Base-by-base conservation (phyloP, 2,329 filamentous ascomycete genomes). In the Periconia sp. region DNA sequence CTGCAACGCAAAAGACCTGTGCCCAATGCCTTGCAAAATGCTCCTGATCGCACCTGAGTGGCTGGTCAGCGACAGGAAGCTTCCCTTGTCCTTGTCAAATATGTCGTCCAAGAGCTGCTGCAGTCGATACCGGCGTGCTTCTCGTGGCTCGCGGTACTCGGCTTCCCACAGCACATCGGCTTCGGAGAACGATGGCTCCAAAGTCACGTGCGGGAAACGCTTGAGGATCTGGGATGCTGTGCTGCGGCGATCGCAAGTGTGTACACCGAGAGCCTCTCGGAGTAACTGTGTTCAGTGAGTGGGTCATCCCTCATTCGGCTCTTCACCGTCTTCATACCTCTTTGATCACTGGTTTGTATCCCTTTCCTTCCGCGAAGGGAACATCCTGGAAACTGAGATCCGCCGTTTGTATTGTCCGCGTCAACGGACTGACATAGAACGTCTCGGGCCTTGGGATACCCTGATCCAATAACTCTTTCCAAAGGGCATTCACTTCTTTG, bases 401-500 rank as follows among this genome's bases (percentile, higher is more conserved):
- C 17, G 85, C 83, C 0, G 88, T 90, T 54, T 82, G 74, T 17
- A 86, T 76, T 56, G 85, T 87, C 37, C 88, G 80, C 20, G 79
- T 80, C n/a, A 90, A 71, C 0, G 88, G 87, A 17, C 82, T 86
- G 43, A 80, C 79, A 72, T 88, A 88, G 76, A 85, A 90, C 0
- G 76, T 79, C 61, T 87, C 76, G 1, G 87, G 87, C 9, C 79
- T 72, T 0, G 86, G 85, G 63, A 88, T 83, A 27, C 79, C 79
- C 1, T 73, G 62, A 1, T 74, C 67, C 5, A 88, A 77, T 49
- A 83, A 78, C 1, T 73, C 61, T 45, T 76, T 73, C 80, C 85
- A 88, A 66, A 87, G 87, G 6, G 68, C 66, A 58, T 83, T 77
- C 5, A 85, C 85, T 54, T 80, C 82, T 55, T 73, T 65, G 5